phyloP scores from a whole-genome alignment of 352 stramenopile genomes.

The Pythium graminicola region DNA sequence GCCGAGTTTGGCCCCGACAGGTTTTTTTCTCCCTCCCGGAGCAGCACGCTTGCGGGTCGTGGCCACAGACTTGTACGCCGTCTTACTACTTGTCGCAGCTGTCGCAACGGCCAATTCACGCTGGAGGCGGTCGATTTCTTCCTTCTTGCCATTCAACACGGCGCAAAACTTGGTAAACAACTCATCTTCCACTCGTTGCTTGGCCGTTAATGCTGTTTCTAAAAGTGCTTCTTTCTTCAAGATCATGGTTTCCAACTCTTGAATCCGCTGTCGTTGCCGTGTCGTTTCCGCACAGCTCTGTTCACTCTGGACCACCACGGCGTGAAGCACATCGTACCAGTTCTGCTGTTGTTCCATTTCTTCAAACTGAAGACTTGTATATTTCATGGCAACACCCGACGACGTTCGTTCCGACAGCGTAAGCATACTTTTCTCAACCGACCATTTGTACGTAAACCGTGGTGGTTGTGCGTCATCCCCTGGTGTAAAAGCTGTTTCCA shows the following conservation, averaged over 20 bases:
- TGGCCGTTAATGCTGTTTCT: slow-evolving; percentile 32
- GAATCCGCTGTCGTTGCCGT: slow-evolving; percentile 21
- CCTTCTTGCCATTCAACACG: slow-evolving; percentile 57
- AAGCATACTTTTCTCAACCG: slow-evolving; percentile 23
- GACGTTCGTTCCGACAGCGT: slow-evolving; percentile 44
- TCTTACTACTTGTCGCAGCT: neutral
- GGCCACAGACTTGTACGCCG: slow-evolving; percentile 1
- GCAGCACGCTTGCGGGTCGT: slow-evolving; percentile 13
- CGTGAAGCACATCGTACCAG: slow-evolving; percentile 31
- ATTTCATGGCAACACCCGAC: slow-evolving; percentile 46
- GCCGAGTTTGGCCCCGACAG: slow-evolving; percentile 31
- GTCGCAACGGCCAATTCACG: slow-evolving; percentile 23
- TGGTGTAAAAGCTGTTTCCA: slow-evolving; percentile 22
- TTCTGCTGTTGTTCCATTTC: slow-evolving; percentile 2
- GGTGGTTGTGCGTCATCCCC: neutral
- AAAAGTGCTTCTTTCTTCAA: slow-evolving; percentile 40
- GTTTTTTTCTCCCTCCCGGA: slow-evolving; percentile 15
- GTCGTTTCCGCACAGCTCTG: slow-evolving; percentile 9
- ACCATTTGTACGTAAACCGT: slow-evolving; percentile 44
- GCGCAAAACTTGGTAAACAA: slow-evolving; percentile 41
- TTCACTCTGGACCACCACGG: slow-evolving; percentile 18
- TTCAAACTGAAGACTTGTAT: slow-evolving; percentile 30
- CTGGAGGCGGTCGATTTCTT: slow-evolving; percentile 44
- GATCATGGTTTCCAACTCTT: slow-evolving; percentile 30
- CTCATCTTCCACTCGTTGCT: slow-evolving; percentile 39